A percentile compares a stretch with the other conserved stretches of the same genome.
Evolutionary conservation across 306 rosid genomes (phyloP).

Genomic region (Ceratonia siliqua): DNA sequence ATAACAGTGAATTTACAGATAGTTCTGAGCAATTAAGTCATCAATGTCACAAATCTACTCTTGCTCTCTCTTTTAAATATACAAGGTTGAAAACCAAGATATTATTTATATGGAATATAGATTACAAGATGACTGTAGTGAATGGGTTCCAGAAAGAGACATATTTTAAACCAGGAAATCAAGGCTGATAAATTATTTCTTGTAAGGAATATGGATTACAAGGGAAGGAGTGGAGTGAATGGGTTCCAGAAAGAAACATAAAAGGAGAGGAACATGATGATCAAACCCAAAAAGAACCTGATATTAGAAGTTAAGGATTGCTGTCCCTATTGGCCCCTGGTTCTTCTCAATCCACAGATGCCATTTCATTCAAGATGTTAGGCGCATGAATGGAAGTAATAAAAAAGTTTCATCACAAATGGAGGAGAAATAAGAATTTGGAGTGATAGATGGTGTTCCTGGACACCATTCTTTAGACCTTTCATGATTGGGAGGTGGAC

Average conservation of each 20-base stretch:
- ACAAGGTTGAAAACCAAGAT: background rate
- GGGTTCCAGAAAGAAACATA: background rate
- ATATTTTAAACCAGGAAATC: no score
- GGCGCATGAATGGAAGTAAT: background rate
- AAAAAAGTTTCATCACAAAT: background rate
- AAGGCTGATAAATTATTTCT: no score
- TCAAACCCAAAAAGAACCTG: background rate
- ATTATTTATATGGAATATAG: background rate
- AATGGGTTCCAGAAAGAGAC: background rate
- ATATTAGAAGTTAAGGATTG: background rate
- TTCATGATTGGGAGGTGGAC: background rate
- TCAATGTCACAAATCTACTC: background rate
- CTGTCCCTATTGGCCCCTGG: background rate
- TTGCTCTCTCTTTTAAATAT: background rate
- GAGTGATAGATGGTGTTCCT: background rate
- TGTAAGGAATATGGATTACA: no score
- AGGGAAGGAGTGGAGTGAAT: background rate
- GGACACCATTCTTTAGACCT: background rate
- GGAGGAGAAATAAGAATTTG: background rate
- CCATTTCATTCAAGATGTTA: background rate
- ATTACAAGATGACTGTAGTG: background rate
- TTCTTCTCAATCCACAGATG: background rate
- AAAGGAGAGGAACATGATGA: background rate
- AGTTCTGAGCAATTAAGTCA: background rate
- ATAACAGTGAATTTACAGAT: background rate